phyloP scores from a whole-genome alignment of 768 basidiomycete genomes.

The Lepiota venenata region DNA sequence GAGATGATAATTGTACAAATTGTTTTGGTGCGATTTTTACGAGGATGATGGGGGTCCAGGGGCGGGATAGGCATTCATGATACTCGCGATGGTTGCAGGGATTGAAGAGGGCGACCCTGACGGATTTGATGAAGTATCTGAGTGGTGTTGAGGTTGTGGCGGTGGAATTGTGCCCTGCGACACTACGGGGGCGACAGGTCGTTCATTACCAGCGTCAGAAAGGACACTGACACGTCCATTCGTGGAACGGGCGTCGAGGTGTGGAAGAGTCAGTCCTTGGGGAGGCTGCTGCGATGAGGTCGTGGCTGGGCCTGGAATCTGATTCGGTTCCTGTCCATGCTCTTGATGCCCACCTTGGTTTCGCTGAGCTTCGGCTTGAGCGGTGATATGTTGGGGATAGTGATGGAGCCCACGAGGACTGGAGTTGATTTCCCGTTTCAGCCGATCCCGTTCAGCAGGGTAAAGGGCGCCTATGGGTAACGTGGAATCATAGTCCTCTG shows the following conservation, averaged over 20 bases:
- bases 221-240: constrained; percentile 1
- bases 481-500: constrained; percentile 64
- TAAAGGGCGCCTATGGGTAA: constrained; percentile 46
- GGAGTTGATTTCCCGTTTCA: constrained; percentile 24
- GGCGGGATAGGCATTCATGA: constrained; percentile 67
- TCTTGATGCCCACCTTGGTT: constrained; percentile 17
- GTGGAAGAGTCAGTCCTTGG: background rate
- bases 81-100: constrained; percentile 38
- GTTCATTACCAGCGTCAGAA: background rate
- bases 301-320: background rate
- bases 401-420: constrained; percentile 36
- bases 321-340: constrained; percentile 10
- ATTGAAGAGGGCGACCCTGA: background rate
- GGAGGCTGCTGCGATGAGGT: background rate
- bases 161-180: background rate
- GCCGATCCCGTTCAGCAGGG: constrained; percentile 28
- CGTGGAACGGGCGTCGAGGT: background rate
- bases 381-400: constrained; percentile 49
- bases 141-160: background rate
- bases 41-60: constrained; percentile 16
- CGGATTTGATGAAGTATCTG: background rate
- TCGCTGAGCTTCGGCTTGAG: constrained; percentile 35
- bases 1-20: constrained; percentile 11
- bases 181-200: background rate
- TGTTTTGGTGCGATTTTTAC: constrained; percentile 1